Base-by-base conservation (phyloP, 495 filamentous ascomycete genomes). In the Penicillium longicatenatum region DNA sequence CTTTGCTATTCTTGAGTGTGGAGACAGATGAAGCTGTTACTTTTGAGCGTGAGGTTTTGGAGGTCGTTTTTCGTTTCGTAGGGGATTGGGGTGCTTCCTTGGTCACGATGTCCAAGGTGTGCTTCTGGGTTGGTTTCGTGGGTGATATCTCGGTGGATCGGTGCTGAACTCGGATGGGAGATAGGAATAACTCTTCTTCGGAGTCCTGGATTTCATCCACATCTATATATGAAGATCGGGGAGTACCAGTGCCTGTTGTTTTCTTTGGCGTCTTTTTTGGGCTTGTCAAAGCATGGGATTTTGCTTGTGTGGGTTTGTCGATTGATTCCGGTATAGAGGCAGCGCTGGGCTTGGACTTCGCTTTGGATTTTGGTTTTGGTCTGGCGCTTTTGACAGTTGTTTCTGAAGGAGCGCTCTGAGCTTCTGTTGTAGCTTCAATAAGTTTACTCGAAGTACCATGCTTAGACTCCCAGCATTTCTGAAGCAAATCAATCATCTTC, bases 391-490 rank as follows among this genome's bases (percentile, higher is more conserved):
- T 44, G 16, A 16, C 30, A 14, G 26, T 20, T 37, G 30, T 14
- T 37, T 44, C 26, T 7, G 29, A 6, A 41, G 19, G 14, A 12
- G 45, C 45, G 17, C 39, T 29, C 31, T 60, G 39, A 39, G 51
- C 2, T 17, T 35, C 22, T 14, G 35, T 16, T 17, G 39, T 20
- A 14, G 21, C 8, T 17, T 39, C 41, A n/a, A 20, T 14, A 17
- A 33, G n/a, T 16, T 31, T 59, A 30, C 17, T 22, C 12, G 22
- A 42, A 49, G 45, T 63, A 9, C 67, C 67, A 50, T 75, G 63
- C 50, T 79, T 76, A 31, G 77, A 78, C 54, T 81, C 70, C 90
- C 91, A 95, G 65, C 91, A 94, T 63, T 84, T 83, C 51, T 90
- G 74, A 6, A 94, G 73, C 12, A 91, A 66, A 12, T 83, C 74